phyloP scores from a whole-genome alignment of 73 alveolate species.

The Paramecium pentaurelia region DNA sequence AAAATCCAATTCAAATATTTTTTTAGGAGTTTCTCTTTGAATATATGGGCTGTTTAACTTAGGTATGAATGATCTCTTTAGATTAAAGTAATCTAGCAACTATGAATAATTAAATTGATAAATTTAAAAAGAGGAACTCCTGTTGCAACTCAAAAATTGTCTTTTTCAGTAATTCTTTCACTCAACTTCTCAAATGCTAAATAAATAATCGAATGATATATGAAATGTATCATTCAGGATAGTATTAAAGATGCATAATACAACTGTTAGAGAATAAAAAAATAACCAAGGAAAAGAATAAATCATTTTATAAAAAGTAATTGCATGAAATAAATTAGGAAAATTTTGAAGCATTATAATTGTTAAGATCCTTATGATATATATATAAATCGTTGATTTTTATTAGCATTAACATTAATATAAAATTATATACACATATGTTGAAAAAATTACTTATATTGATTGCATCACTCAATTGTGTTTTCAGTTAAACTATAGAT shows the following conservation, averaged over 20 bases:
- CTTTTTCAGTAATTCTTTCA: not conserved
- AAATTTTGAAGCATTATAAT: not conserved
- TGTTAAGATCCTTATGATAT: not conserved
- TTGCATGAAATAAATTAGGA: not conserved
- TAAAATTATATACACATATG: not conserved
- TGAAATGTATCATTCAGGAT: not conserved
- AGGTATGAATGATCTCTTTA: not conserved
- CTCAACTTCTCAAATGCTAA: not conserved
- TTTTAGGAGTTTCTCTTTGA: not conserved
- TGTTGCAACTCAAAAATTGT: conserved; percentile 24
- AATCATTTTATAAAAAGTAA: not conserved
- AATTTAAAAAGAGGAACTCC: not conserved
- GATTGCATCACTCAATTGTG: not conserved
- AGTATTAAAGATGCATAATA: not conserved
- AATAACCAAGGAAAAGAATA: not conserved
- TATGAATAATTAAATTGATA: not conserved
- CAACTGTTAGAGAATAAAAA: not conserved
- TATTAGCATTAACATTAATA: not conserved
- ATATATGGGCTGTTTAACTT: not conserved
- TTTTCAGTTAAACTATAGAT: not conserved
- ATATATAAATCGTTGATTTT: not conserved
- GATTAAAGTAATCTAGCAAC: not conserved
- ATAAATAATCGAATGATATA: not conserved
- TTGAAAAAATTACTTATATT: not conserved
- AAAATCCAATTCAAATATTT: not conserved